Evolutionary conservation across 1,284 basidiomycete genomes (phyloP).

Genomic region (Entoloma clypeatum): DNA sequence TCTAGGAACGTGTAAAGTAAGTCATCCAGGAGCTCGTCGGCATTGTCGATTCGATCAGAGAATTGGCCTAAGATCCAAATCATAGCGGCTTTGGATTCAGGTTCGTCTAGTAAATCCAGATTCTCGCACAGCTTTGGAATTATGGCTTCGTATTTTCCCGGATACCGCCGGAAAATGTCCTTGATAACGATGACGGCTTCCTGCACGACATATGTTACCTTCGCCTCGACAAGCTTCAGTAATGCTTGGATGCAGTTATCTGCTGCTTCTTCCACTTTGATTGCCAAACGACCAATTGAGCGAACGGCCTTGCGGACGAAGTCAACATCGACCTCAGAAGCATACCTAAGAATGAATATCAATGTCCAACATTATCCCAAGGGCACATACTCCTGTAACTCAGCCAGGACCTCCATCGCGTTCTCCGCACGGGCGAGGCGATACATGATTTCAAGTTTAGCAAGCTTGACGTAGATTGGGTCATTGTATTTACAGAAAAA

Average conservation of each 20-base stretch:
- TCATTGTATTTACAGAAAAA: slow-evolving; percentile 99
- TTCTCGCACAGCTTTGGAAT: slow-evolving; percentile 92
- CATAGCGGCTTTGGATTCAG: slow-evolving; percentile 95
- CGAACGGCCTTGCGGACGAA: slow-evolving; percentile 97
- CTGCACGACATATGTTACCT: slow-evolving; percentile 96
- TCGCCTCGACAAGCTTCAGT: slow-evolving; percentile 86
- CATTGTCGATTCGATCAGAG: slow-evolving; percentile 93
- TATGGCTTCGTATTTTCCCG: slow-evolving; percentile 93
- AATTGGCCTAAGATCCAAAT: slow-evolving; percentile 99
- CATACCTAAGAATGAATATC: slow-evolving; percentile 62
- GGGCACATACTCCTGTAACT: slow-evolving; percentile 81
- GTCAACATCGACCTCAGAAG: slow-evolving; percentile 96
- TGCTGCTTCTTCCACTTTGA: slow-evolving; percentile 91
- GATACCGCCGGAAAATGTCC: slow-evolving; percentile 97
- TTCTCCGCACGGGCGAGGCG: slow-evolving; percentile 90
- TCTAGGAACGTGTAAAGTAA: slow-evolving; percentile 90
- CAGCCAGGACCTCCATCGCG: slow-evolving; percentile 86
- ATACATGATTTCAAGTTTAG: slow-evolving; percentile 99
- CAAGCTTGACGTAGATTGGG: slow-evolving; percentile 97
- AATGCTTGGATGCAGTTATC: slow-evolving; percentile 89
- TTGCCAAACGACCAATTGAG: slow-evolving; percentile 93
- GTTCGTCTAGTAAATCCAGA: slow-evolving; percentile 89
- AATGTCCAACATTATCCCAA: neutral
- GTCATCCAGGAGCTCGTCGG: slow-evolving; percentile 92
- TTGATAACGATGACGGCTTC: slow-evolving; percentile 97